These are phyloP conservation scores for Terfezia boudieri DNA, from an alignment of 495 filamentous ascomycete species.

Conservation along the genomic window DNA sequence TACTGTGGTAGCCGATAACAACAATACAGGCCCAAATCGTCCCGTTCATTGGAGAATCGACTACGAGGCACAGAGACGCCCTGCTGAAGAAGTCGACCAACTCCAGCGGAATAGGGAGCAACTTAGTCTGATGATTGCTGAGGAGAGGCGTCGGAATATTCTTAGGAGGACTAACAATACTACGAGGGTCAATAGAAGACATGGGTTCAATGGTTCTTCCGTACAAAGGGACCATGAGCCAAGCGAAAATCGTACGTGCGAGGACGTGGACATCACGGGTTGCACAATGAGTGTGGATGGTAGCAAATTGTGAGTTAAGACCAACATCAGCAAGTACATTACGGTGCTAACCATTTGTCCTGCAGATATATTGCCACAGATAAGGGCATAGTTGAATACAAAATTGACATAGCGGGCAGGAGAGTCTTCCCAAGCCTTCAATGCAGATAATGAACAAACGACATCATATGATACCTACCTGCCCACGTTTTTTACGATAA, in stretches of 20 bases:
- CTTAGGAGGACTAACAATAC: conserved; percentile 1
- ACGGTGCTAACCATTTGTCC: not conserved
- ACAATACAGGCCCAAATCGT: not conserved
- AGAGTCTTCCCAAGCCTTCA: not conserved
- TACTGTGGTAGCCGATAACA: no score
- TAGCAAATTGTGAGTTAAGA: conserved; percentile 14
- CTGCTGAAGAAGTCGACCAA: conserved; percentile 9
- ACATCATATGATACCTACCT: no score
- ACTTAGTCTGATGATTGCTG: conserved; percentile 10
- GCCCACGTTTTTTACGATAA: no score
- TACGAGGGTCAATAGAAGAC: not conserved
- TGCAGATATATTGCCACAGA: conserved; percentile 18
- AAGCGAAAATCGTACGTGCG: not conserved
- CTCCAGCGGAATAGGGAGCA: conserved; percentile 13
- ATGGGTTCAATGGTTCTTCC: not conserved
- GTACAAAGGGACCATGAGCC: not conserved
- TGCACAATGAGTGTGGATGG: conserved; percentile 17
- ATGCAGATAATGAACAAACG: no score
- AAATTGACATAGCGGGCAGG: conserved; percentile 4
- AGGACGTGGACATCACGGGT: conserved; percentile 18
- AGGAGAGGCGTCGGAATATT: conserved; percentile 12
- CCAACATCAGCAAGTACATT: not conserved
- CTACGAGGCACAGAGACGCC: conserved; percentile 31
- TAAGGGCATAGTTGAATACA: conserved; percentile 17
- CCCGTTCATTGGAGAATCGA: conserved; percentile 15